A percentile compares a stretch with the other conserved stretches of the same genome.
Conservation (phyloP, 2,329 filamentous ascomycete genomes). For the Aureobasidium sp. region DNA sequence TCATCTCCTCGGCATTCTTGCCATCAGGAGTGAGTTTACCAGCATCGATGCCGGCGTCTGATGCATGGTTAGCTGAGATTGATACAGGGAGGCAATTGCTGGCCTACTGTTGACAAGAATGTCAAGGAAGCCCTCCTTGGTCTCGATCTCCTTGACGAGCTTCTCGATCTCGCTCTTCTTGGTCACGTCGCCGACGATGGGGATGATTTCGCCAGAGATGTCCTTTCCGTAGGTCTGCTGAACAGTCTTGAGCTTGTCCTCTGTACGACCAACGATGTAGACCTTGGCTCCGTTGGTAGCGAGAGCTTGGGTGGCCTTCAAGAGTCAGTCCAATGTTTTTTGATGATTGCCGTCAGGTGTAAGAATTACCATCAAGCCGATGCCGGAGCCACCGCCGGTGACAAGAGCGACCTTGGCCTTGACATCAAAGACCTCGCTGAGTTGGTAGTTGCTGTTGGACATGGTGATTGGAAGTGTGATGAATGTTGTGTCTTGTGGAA, state of each 20-base stretch:
- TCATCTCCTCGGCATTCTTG: constrained; percentile 26
- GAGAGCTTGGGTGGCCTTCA: constrained; percentile 28
- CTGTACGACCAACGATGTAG: constrained; percentile 40
- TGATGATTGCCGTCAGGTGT: constrained; percentile 17
- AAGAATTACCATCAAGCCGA: constrained; percentile 36
- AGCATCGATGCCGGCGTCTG: constrained; percentile 4
- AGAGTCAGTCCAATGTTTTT: constrained; percentile 19
- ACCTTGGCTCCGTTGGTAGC: constrained; percentile 33
- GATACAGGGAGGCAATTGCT: constrained; percentile 37
- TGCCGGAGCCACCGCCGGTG: constrained; percentile 39
- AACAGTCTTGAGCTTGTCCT: constrained; percentile 41
- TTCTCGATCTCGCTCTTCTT: constrained; percentile 36
- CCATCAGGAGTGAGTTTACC: constrained; percentile 31
- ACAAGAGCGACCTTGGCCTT: constrained; percentile 35
- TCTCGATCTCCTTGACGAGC: constrained; percentile 35
- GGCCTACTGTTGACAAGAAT: constrained; percentile 25
- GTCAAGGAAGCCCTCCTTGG: constrained; percentile 37
- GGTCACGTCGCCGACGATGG: constrained; percentile 36
- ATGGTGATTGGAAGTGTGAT: background rate
- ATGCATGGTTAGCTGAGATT: constrained; percentile 23
- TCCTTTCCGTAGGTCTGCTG: constrained; percentile 35
- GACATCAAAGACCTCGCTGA: constrained; percentile 30
- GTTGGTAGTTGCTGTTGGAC: constrained; percentile 23
- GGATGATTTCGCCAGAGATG: constrained; percentile 39
- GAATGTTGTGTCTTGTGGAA: background rate